phyloP scores from a whole-genome alignment of 352 stramenopile genomes.

The Phytophthora sansomeana region DNA sequence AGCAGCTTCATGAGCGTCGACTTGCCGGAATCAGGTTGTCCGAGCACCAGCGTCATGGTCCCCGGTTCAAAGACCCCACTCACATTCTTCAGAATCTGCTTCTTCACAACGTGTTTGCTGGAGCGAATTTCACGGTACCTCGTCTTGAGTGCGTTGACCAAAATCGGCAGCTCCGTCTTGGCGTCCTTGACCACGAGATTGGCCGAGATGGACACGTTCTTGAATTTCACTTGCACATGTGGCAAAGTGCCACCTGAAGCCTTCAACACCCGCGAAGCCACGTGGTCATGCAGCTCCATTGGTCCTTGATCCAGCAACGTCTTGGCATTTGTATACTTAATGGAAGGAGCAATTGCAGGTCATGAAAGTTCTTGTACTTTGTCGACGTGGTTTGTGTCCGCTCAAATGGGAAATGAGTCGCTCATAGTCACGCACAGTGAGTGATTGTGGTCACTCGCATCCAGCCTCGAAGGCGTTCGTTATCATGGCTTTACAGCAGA shows the following conservation, averaged over 20 bases:
- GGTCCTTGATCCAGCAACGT: slow-evolving; percentile 8
- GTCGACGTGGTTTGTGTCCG: too few relatives aligned
- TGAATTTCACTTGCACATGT: slow-evolving; percentile 14
- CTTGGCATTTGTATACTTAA: too few relatives aligned
- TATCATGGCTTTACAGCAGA: too few relatives aligned
- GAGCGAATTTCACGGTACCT: background rate
- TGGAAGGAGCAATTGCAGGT: too few relatives aligned
- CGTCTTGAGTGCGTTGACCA: slow-evolving; percentile 12
- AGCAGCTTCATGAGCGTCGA: slow-evolving; percentile 33
- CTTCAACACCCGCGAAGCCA: slow-evolving; percentile 16
- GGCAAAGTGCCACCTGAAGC: slow-evolving; percentile 2
- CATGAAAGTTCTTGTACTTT: too few relatives aligned
- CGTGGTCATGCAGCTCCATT: slow-evolving; percentile 17
- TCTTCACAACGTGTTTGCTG: slow-evolving; percentile 7
- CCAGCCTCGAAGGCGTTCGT: too few relatives aligned
- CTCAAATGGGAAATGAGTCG: too few relatives aligned
- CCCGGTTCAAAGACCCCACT: slow-evolving; percentile 22
- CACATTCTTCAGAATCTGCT: slow-evolving; percentile 20
- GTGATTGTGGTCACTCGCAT: too few relatives aligned
- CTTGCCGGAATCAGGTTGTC: slow-evolving; percentile 28
- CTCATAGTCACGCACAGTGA: too few relatives aligned
- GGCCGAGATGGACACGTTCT: slow-evolving; percentile 15
- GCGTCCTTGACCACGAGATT: slow-evolving; percentile 15
- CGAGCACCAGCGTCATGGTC: slow-evolving; percentile 20
- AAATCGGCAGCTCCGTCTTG: slow-evolving; percentile 14